Conservation (phyloP, 495 filamentous ascomycete genomes). For the Articulospora tetracladia region DNA sequence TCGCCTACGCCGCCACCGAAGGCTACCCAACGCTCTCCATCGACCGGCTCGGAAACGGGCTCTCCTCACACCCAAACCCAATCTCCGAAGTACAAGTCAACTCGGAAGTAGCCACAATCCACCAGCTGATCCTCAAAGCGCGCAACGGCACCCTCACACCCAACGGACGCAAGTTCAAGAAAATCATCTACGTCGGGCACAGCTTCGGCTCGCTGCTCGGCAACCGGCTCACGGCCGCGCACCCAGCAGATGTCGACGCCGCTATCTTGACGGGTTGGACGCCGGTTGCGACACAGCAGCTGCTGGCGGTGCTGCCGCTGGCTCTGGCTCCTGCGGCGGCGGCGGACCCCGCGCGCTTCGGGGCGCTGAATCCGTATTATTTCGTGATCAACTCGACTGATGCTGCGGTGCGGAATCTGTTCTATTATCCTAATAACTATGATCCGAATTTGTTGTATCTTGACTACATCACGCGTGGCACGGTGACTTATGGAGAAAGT, state of each 20-base stretch:
- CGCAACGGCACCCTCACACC: neutral
- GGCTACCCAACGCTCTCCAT: conserved; percentile 29
- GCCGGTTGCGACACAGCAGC: neutral
- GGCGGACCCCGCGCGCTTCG: neutral
- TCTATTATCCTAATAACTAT: conserved; percentile 36
- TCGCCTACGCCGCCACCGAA: conserved; percentile 10
- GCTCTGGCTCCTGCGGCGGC: conserved; percentile 31
- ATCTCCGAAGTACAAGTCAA: conserved; percentile 48
- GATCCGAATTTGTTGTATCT: neutral
- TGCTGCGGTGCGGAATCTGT: conserved; percentile 26
- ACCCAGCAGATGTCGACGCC: conserved; percentile 51
- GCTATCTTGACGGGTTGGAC: conserved; percentile 56
- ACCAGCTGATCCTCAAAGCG: conserved; percentile 15
- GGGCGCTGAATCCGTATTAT: conserved; percentile 17
- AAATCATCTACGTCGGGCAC: conserved; percentile 50
- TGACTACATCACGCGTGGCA: conserved; percentile 8
- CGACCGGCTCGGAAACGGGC: conserved; percentile 50
- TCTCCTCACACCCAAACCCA: conserved; percentile 51
- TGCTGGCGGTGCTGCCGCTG: conserved; percentile 20
- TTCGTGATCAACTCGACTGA: conserved; percentile 4
- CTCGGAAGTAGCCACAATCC: conserved; percentile 35
- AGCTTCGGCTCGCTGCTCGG: conserved; percentile 45
- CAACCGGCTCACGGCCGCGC: conserved; percentile 39
- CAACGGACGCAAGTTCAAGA: conserved; percentile 5
- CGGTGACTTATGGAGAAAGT: conserved; percentile 13